Base-by-base conservation (phyloP, 805 yeast genomes). In the Teunomyces tritomae region DNA sequence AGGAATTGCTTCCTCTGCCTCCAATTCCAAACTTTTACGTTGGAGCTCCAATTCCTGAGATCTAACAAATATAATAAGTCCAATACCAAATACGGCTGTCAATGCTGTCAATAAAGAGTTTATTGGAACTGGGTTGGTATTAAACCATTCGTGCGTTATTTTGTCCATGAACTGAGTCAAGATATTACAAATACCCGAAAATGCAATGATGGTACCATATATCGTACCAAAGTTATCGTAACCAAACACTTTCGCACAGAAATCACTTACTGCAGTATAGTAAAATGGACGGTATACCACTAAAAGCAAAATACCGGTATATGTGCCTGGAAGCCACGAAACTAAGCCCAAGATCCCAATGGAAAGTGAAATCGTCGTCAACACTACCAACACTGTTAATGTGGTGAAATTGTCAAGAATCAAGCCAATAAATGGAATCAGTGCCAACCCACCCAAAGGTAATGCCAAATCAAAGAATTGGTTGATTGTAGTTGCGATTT, bases 211-310 rank as follows among this genome's bases (percentile, higher is more conserved):
- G 14, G 91, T 68, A 0, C 98, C 98, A 61, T 92, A 92, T 5
- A 92, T 84, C 1, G 90, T 87, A 32, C 97, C 97, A 67, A 92
- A 91, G 1, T 95, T 89, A 47, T 82, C 84, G 65, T 87, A 90
- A 0, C 98, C 98, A 70, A 92, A 91, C 28, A 91, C 92, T 63
- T 91, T 91, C 27, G 96, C 95, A 58, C 90, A 80, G 64, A 84
- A 89, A 65, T 92, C 97, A 1, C 96, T 87, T 5, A 90, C 89
- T 1, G 95, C 88, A 1, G 98, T 91, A 67, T 91, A 92, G 61
- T 87, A 90, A 61, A 91, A 87, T 8, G 98, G 97, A 64, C 98
- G 78, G 67, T 87, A 90, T 1, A 87, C 73, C 8, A 89, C 97
- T 54, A 91, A 70, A 28, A 87, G 53, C 1, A 82, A 56, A 37